A percentile compares a stretch with the other conserved stretches of the same genome.
These are phyloP conservation scores for Serendipita sp. DNA, from an alignment of 768 basidiomycete species.

Conservation along the genomic window DNA sequence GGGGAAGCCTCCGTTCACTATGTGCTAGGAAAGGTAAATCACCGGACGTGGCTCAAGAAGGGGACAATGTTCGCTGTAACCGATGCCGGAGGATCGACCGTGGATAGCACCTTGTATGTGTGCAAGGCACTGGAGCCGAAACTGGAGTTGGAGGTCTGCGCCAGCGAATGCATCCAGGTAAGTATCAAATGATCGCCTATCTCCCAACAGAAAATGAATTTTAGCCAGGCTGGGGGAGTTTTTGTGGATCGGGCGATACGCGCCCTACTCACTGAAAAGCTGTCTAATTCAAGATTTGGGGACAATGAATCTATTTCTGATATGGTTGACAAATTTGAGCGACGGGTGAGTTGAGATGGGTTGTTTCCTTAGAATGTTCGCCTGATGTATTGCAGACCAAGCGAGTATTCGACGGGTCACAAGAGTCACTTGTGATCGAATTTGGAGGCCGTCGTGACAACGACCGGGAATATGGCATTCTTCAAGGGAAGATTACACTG, in stretches of 20 bases:
- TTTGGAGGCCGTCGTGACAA: neutral
- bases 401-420: neutral
- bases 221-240: neutral
- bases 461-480: neutral
- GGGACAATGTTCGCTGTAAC: neutral
- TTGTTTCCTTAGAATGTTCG: too few species aligned
- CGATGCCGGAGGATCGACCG: constrained; percentile 5
- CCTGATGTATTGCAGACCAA: neutral
- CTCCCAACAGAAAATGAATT: neutral
- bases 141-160: neutral
- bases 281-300: neutral
- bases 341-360: neutral
- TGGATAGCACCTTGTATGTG: neutral
- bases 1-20: constrained; percentile 8
- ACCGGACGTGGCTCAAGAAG: neutral
- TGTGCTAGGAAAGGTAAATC: neutral
- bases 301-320: constrained; percentile 3
- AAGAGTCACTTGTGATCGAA: neutral
- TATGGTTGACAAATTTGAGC: constrained; percentile 6
- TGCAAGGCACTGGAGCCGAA: neutral
- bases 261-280: constrained; percentile 1
- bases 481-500: neutral
- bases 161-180: constrained; percentile 8
- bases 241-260: constrained; percentile 1
- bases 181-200: neutral